Conservation (phyloP, 179 eudicot species). For the Beta lomatogona region DNA sequence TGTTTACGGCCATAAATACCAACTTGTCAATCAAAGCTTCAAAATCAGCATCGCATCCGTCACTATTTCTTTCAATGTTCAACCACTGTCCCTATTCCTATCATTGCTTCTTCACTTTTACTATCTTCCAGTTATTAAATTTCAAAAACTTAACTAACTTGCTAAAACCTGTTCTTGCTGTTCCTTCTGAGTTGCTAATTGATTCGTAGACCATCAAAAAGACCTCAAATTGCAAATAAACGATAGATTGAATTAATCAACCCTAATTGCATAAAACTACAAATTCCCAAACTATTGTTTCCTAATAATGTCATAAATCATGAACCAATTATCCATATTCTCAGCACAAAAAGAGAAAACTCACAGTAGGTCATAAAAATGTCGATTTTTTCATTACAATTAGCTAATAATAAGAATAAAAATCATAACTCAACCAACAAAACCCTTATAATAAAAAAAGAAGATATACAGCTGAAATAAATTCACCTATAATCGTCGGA, state of each 20-base stretch:
- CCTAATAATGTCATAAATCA: neutral
- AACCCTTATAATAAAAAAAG: neutral
- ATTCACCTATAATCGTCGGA: slow-evolving; percentile 55
- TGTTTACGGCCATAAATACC: neutral
- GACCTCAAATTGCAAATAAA: too few relatives aligned
- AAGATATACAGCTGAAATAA: neutral
- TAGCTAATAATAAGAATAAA: neutral
- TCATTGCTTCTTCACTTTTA: neutral
- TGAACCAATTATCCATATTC: neutral
- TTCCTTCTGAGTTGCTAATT: neutral
- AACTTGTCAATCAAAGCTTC: neutral
- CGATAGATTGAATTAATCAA: neutral
- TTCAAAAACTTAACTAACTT: neutral
- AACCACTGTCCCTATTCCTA: neutral
- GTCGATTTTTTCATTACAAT: neutral
- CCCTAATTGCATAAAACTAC: neutral
- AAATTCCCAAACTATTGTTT: neutral
- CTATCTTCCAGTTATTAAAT: neutral
- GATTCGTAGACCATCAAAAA: neutral
- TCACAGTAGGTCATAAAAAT: neutral
- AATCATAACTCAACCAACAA: neutral
- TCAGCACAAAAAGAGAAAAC: neutral
- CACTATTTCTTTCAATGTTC: neutral
- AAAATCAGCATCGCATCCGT: neutral
- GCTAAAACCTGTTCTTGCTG: neutral